Evolutionary conservation across 805 yeast species (phyloP).

Genomic region (Citeromyces nyonsensis): DNA sequence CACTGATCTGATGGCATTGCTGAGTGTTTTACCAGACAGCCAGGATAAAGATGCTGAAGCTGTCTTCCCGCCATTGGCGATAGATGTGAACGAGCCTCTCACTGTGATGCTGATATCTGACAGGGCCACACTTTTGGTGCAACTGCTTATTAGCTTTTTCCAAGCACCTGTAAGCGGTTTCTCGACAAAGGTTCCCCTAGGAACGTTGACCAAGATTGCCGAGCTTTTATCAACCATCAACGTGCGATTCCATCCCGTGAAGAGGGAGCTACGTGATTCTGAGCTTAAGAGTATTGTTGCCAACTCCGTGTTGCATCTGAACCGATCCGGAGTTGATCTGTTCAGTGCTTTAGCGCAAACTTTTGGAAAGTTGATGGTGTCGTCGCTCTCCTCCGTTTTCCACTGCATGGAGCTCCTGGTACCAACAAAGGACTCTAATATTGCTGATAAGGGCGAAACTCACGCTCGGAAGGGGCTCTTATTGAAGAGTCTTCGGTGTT

Average conservation of each 20-base stretch:
- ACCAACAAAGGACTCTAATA: slow-evolving; percentile 27
- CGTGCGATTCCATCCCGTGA: slow-evolving; percentile 35
- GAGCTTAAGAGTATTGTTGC: slow-evolving; percentile 26
- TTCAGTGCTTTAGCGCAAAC: slow-evolving; percentile 18
- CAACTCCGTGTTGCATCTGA: slow-evolving; percentile 25
- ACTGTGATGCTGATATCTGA: slow-evolving; percentile 34
- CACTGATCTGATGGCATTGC: slow-evolving; percentile 22
- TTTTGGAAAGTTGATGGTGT: slow-evolving; percentile 20
- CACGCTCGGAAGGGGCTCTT: slow-evolving; percentile 15
- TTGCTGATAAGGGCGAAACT: slow-evolving; percentile 18
- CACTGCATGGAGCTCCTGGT: slow-evolving; percentile 40
- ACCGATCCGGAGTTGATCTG: slow-evolving; percentile 25
- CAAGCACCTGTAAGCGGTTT: slow-evolving; percentile 36
- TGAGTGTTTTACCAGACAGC: slow-evolving; percentile 23
- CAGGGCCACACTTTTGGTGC: slow-evolving; percentile 30
- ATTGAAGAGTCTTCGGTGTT: slow-evolving; percentile 13
- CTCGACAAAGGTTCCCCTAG: slow-evolving; percentile 39
- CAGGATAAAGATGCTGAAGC: slow-evolving; percentile 6
- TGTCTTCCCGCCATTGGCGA: slow-evolving; percentile 29
- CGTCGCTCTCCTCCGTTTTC: slow-evolving; percentile 33
- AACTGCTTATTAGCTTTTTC: slow-evolving; percentile 27
- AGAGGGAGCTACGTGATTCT: slow-evolving; percentile 42
- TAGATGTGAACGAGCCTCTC: slow-evolving; percentile 44
- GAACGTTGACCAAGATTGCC: slow-evolving; percentile 29
- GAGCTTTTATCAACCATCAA: slow-evolving; percentile 44